Evolutionary conservation across 148 eudicot species (phyloP), one percentile per base, ranked within the genome.

Genomic region (Chenopodium berlandieri): DNA sequence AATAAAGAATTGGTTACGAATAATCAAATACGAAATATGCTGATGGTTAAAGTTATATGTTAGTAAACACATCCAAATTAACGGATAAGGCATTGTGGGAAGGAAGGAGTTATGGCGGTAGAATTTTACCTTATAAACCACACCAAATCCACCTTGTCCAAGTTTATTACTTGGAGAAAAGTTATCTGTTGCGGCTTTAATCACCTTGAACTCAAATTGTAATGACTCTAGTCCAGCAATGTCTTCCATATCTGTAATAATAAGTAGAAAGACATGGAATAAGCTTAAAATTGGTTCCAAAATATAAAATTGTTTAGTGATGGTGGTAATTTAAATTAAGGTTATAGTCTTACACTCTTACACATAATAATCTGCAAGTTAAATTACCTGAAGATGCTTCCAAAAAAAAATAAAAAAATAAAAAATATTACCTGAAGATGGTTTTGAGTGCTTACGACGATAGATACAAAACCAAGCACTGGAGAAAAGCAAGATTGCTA

Each of bases 71-170:
- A 27, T 27, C 27, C 27, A 27, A 27, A 27, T 27, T 27, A 27
- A 27, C 27, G 27, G 27, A 27, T 32, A 27, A 37, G 0, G 40
- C 40, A 37, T 37, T 6, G 40, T 37, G 40, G 40, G 40, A 37
- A 37, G 40, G 5, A 5, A 5, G 40, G 40, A 37, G 54, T 9
- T 48, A 48, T 48, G 11, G 1, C 2, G 1, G 54, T 44, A 37
- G 3, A 37, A 2, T 11, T 2, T 10, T 79, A 83, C 82, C 82
- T 50, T 78, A 31, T 73, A 79, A 10, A 83, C 85, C 1, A 4
- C 60, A 7, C 82, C 85, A 27, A 83, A 83, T 63, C 82, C 85
- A 10, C 85, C 85, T 54, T 66, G 44, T 2, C 85, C 82, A 34
- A 83, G 75, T 54, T 73, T 74, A 62, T 83, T 78, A 16, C 4